These are phyloP conservation scores for Alternaria hordeiaustralica DNA, from an alignment of 2,329 filamentous ascomycete species.

Conservation along the genomic window DNA sequence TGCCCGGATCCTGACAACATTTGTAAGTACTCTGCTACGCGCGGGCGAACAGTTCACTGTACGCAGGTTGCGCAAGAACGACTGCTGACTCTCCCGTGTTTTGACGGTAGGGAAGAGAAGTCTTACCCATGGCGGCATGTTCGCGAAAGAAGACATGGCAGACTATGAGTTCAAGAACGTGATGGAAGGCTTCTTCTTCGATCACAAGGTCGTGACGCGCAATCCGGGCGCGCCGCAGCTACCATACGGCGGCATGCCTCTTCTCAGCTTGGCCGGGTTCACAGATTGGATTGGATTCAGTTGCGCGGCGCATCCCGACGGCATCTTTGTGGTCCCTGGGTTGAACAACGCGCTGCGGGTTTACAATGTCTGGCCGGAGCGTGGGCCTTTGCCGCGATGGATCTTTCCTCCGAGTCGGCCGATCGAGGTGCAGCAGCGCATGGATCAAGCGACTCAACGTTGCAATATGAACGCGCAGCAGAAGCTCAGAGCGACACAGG, in stretches of 20 bases:
- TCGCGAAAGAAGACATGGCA: conserved; percentile 1
- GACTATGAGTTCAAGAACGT: conserved; percentile 1
- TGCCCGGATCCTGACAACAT: background rate
- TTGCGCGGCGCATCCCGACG: background rate
- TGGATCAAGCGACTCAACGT: background rate
- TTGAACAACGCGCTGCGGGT: background rate
- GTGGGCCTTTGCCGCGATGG: conserved; percentile 1
- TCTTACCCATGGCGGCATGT: background rate
- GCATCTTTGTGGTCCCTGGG: background rate
- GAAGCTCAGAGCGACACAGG: background rate
- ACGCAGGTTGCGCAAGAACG: background rate
- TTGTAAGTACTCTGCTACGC: background rate
- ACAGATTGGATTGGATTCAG: background rate
- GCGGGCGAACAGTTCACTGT: background rate
- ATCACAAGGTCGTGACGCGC: conserved; percentile 1
- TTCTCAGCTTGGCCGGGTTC: background rate
- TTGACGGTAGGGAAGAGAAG: background rate
- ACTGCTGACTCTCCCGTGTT: background rate
- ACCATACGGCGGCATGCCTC: conserved; percentile 2
- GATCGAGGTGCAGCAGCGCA: background rate
- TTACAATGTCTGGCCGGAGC: background rate
- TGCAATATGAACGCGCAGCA: background rate
- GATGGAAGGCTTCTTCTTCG: conserved; percentile 5
- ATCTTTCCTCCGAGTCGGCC: background rate
- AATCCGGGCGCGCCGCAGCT: background rate